Conservation (phyloP, 2,329 filamentous ascomycete species). For the Colletotrichum paranaense region DNA sequence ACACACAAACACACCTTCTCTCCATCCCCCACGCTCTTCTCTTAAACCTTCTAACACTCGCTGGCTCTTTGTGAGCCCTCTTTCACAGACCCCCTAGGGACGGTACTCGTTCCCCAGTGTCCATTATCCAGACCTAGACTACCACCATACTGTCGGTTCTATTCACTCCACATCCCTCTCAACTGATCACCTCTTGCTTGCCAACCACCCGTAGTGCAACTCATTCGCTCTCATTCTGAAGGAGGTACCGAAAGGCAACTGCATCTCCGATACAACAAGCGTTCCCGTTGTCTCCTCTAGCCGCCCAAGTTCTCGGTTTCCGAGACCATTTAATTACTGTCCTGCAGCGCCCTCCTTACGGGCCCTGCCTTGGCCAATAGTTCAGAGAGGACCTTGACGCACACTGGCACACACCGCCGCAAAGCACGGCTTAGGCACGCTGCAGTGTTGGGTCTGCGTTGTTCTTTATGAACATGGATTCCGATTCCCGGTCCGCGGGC, state of each 20-base stretch:
- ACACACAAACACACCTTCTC: background rate
- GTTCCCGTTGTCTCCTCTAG: background rate
- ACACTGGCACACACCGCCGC: background rate
- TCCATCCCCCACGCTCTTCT: background rate
- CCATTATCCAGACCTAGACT: background rate
- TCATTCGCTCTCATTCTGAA: background rate
- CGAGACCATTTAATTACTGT: background rate
- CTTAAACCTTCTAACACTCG: background rate
- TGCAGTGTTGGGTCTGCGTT: background rate
- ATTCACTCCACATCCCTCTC: background rate
- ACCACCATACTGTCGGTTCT: background rate
- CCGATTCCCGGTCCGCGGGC: slow-evolving; percentile 35
- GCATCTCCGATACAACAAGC: background rate
- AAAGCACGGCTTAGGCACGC: background rate
- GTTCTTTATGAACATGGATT: slow-evolving; percentile 21
- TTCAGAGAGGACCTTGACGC: background rate
- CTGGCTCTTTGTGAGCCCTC: background rate
- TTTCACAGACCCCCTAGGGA: background rate
- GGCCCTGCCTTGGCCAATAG: background rate
- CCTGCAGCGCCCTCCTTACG: background rate
- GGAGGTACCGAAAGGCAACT: background rate
- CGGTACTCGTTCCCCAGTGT: background rate
- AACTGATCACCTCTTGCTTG: background rate
- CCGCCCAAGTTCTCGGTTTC: background rate
- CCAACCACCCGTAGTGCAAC: background rate